Evolutionary conservation across 805 yeast genomes (phyloP), one percentile per base, ranked within the genome.

Genomic region (Hagleromyces aurorensis): DNA sequence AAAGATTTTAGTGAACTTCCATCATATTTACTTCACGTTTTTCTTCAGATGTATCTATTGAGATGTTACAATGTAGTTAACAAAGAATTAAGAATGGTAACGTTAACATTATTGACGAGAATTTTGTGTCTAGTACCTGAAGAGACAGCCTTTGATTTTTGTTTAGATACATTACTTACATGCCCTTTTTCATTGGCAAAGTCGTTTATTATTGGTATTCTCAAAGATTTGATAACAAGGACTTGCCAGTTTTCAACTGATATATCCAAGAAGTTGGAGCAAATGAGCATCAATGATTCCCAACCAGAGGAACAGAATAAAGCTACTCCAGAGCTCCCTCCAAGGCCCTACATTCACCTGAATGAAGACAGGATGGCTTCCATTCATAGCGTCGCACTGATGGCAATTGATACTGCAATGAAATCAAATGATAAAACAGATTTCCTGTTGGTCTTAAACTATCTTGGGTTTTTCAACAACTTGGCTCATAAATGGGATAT

Each of bases 111-210:
- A 23, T 55, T 84, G 19, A 74, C 81, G 2, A 75, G 75, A 41
- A 46, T 83, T 2, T 57, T 89, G 41, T 68, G 79, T 6, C 49
- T 69, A 13, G 54, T 75, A 18, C 70, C 76, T 0, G 83, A 81
- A 36, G 60, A 61, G 1, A 55, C 65, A 8, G 57, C 80, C 0
- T 83, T 73, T 54, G 59, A 61, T 3, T 82, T 80, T 48, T 59
- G 84, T 10, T 48, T 64, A 14, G 85, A 83, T 46, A 66, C 85
- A 1, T 61, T 89, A 29, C 59, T 62, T 16, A 62, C 69, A 29
- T 80, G 89, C 46, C 87, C 91, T 2, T 72, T 67, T 46, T 73
- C 67, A 21, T 68, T 69, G 21, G 70, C 72, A 13, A 74, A 75
- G 42, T 64, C 78, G 14, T 74, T 74, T 3, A 57, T 75, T 20